phyloP scores from a whole-genome alignment of 192 early-diverging fungal genomes.

The Coemansia sp. region DNA sequence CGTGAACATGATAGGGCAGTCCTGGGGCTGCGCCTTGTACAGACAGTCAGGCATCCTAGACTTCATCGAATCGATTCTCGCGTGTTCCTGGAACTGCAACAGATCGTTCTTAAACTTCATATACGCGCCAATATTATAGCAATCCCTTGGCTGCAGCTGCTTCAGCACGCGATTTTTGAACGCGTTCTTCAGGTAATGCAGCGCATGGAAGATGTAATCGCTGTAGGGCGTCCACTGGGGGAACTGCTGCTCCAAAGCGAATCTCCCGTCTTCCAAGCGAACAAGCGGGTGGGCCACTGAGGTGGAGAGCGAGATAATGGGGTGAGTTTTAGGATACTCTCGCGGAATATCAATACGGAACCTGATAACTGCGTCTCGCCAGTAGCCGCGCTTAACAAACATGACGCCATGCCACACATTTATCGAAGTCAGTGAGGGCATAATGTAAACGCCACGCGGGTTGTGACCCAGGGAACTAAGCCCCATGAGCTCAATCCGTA shows the following conservation, averaged over 20 bases:
- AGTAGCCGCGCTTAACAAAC: slow-evolving; percentile 90
- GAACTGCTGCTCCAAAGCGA: slow-evolving; percentile 78
- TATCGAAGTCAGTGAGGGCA: slow-evolving; percentile 61
- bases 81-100: slow-evolving; percentile 46
- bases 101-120: slow-evolving; percentile 53
- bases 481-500: slow-evolving; percentile 51
- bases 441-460: slow-evolving; percentile 85
- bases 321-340: slow-evolving; percentile 75
- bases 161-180: slow-evolving; percentile 81
- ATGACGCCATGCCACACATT: slow-evolving; percentile 84
- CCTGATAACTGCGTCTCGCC: slow-evolving; percentile 86
- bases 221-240: slow-evolving; percentile 80
- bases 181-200: slow-evolving; percentile 85
- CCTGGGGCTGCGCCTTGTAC: slow-evolving; percentile 36
- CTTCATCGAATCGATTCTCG: slow-evolving; percentile 40
- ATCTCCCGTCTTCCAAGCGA: slow-evolving; percentile 63
- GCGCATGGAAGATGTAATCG: slow-evolving; percentile 81
- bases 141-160: slow-evolving; percentile 46
- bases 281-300: slow-evolving; percentile 87
- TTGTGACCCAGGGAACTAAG: slow-evolving; percentile 63
- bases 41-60: slow-evolving; percentile 40
- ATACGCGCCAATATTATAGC: slow-evolving; percentile 51
- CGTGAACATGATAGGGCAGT: slow-evolving; percentile 56
- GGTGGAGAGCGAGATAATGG: slow-evolving; percentile 72
- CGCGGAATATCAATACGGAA: slow-evolving; percentile 80